phyloP scores from a whole-genome alignment of 2,329 filamentous ascomycete species.

The Aspergillus piperis region DNA sequence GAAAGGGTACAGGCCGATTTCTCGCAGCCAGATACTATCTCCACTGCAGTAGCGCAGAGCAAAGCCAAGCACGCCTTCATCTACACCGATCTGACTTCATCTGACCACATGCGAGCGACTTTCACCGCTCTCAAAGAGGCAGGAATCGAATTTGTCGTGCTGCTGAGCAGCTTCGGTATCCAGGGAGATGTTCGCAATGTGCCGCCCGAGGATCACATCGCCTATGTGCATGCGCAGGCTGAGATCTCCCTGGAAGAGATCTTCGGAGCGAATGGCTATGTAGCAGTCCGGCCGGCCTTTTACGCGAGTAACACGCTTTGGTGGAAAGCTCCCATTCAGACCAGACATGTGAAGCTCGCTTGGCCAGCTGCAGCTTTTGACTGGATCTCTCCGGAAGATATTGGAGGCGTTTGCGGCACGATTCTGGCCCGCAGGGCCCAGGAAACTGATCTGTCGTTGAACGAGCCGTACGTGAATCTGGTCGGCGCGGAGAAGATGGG shows the following conservation, averaged over 20 bases:
- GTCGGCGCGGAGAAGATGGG: conserved; percentile 5
- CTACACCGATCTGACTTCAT: conserved; percentile 39
- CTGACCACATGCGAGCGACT: conserved; percentile 45
- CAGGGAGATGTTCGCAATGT: conserved; percentile 29
- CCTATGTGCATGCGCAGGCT: conserved; percentile 47
- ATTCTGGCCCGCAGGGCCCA: conserved; percentile 36
- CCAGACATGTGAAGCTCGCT: conserved; percentile 34
- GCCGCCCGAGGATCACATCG: conserved; percentile 35
- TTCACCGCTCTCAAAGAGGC: conserved; percentile 48
- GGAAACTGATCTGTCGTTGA: conserved; percentile 17
- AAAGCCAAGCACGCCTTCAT: conserved; percentile 53
- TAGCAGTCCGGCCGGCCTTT: conserved; percentile 45
- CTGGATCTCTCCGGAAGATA: conserved; percentile 47
- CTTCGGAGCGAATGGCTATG: conserved; percentile 41
- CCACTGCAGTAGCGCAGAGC: conserved; percentile 39
- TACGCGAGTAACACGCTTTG: conserved; percentile 49
- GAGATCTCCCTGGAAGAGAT: conserved; percentile 48
- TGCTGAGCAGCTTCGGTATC: conserved; percentile 49
- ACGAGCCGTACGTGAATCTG: conserved; percentile 13
- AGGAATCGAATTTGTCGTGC: conserved; percentile 50
- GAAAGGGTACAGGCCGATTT: conserved; percentile 50
- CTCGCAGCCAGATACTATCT: conserved; percentile 42
- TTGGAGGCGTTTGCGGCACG: conserved; percentile 47
- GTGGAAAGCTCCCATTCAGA: conserved; percentile 30
- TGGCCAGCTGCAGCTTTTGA: conserved; percentile 39